phyloP scores from a whole-genome alignment of 2,329 filamentous ascomycete genomes.

The Raffaelea albimanens region DNA sequence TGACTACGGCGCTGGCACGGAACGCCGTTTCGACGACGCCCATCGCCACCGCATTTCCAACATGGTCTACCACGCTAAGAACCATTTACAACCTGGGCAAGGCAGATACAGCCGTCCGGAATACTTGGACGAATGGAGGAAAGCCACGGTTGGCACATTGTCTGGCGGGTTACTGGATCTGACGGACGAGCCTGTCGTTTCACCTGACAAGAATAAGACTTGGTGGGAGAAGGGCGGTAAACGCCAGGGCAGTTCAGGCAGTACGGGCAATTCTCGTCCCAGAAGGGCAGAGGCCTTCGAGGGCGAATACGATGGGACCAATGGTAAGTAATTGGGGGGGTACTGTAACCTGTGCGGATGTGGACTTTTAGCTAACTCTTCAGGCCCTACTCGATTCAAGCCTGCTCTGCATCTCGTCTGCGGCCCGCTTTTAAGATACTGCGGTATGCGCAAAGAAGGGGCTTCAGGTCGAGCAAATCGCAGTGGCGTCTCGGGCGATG shows the following conservation, averaged over 20 bases:
- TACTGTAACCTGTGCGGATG: neutral
- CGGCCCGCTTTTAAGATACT: constrained; percentile 83
- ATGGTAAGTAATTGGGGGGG: too few relatives aligned
- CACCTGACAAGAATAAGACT: constrained; percentile 41
- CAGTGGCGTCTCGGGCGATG: constrained; percentile 18
- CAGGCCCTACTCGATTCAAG: constrained; percentile 63
- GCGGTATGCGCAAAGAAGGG: constrained; percentile 64
- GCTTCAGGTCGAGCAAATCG: constrained; percentile 27
- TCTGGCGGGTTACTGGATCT: constrained; percentile 52
- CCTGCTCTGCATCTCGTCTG: constrained; percentile 80
- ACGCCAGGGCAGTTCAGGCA: constrained; percentile 32
- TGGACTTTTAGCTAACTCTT: constrained; percentile 3
- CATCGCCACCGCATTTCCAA: constrained; percentile 29
- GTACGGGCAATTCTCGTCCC: constrained; percentile 26
- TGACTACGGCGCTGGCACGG: constrained; percentile 19
- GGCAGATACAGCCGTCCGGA: constrained; percentile 49
- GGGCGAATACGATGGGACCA: constrained; percentile 56
- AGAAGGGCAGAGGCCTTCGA: constrained; percentile 55
- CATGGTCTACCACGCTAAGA: constrained; percentile 30
- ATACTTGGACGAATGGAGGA: constrained; percentile 66
- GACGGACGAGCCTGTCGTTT: constrained; percentile 26
- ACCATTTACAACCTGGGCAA: constrained; percentile 36
- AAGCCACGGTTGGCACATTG: constrained; percentile 53
- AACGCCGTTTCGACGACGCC: constrained; percentile 9
- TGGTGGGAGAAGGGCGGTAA: constrained; percentile 65